These are phyloP conservation scores for Nakazawaea holstii DNA, from an alignment of 805 yeast species.

Conservation along the genomic window DNA sequence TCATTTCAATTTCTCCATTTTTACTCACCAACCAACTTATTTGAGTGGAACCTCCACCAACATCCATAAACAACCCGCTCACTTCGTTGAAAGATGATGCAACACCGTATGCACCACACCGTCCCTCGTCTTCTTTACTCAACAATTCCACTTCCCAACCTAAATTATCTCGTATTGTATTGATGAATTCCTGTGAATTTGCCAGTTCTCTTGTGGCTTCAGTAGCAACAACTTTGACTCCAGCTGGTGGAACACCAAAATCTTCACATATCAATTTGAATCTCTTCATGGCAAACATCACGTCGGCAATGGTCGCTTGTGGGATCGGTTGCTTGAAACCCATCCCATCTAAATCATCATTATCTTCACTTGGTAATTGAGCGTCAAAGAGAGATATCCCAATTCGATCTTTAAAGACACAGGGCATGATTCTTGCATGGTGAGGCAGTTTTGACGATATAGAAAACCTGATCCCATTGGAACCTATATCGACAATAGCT, in stretches of 20 bases:
- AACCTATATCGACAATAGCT: constrained; percentile 73
- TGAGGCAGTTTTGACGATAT: constrained; percentile 64
- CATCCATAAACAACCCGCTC: constrained; percentile 64
- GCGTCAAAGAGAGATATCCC: constrained; percentile 67
- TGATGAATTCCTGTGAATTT: constrained; percentile 54
- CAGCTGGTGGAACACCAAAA: constrained; percentile 58
- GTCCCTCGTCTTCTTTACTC: constrained; percentile 60
- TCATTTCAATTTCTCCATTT: constrained; percentile 49
- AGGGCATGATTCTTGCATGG: constrained; percentile 73
- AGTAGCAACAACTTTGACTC: constrained; percentile 66
- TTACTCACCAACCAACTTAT: constrained; percentile 61
- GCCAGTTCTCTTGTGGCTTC: constrained; percentile 71
- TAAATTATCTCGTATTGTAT: constrained; percentile 49
- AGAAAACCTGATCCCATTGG: constrained; percentile 69
- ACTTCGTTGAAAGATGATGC: constrained; percentile 66
- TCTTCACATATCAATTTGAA: constrained; percentile 67
- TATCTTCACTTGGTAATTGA: constrained; percentile 30
- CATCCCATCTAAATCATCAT: constrained; percentile 22
- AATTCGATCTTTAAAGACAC: constrained; percentile 68
- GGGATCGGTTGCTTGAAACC: constrained; percentile 46
- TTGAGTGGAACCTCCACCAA: constrained; percentile 70
- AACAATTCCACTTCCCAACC: constrained; percentile 63
- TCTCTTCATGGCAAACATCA: constrained; percentile 58
- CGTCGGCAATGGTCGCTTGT: constrained; percentile 49
- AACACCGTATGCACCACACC: constrained; percentile 66